Conservation (phyloP, 768 basidiomycete genomes). For the Hericium alpestre region DNA sequence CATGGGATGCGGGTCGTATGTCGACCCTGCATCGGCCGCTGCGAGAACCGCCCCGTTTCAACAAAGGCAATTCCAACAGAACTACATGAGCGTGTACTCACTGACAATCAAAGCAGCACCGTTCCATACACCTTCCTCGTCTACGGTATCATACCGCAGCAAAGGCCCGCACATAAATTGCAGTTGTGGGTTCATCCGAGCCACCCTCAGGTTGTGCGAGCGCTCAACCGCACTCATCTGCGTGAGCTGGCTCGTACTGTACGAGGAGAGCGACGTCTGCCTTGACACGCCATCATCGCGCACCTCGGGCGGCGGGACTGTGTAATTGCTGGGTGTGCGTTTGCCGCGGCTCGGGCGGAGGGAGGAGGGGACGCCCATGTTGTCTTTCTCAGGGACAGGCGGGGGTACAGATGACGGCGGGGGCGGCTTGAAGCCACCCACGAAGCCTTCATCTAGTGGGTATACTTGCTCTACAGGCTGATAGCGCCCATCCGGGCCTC, state of each 20-base stretch:
- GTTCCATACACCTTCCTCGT: conserved; percentile 69
- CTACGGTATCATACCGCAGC: conserved; percentile 82
- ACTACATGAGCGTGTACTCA: conserved; percentile 28
- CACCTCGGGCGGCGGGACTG: neutral
- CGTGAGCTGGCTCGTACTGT: conserved; percentile 28
- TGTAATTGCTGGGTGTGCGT: conserved; percentile 3
- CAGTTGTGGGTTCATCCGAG: conserved; percentile 71
- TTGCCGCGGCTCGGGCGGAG: conserved; percentile 1
- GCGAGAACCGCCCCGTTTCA: neutral
- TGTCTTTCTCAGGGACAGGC: conserved; percentile 42
- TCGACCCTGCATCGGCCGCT: conserved; percentile 73
- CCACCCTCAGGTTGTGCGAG: conserved; percentile 44
- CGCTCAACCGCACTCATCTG: conserved; percentile 54
- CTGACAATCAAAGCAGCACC: conserved; percentile 86
- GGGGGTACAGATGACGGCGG: conserved; percentile 25
- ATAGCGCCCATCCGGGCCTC: conserved; percentile 40
- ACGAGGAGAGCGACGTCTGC: conserved; percentile 4
- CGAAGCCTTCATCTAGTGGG: conserved; percentile 53
- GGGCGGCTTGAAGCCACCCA: conserved; percentile 40
- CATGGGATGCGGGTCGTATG: conserved; percentile 63
- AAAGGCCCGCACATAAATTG: conserved; percentile 91
- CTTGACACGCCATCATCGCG: conserved; percentile 3
- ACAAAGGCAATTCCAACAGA: neutral
- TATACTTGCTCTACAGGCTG: conserved; percentile 45
- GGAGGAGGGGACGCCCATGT: neutral